A percentile compares a stretch with the other conserved stretches of the same genome.
Conservation (phyloP, 2,329 filamentous ascomycete genomes). For the Thyridium curvatum region DNA sequence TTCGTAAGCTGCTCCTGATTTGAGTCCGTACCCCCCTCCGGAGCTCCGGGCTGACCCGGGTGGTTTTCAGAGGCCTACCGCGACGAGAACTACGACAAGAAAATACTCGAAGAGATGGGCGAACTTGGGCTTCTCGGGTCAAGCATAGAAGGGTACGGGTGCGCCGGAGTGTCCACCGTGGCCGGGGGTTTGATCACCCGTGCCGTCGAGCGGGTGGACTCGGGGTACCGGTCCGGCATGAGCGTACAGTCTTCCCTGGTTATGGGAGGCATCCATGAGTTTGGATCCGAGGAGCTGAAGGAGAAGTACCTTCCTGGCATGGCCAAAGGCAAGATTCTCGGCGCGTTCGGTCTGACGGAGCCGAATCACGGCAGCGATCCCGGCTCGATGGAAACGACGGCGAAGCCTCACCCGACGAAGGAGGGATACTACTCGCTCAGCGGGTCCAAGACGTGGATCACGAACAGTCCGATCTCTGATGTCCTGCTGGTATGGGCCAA, state of each 20-base stretch:
- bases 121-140: slow-evolving; percentile 75
- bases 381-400: slow-evolving; percentile 76
- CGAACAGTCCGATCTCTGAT: slow-evolving; percentile 80
- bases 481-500: slow-evolving; percentile 87
- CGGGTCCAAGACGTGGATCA: slow-evolving; percentile 86
- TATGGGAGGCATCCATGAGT: slow-evolving; percentile 83
- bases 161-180: slow-evolving; percentile 75
- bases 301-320: slow-evolving; percentile 70
- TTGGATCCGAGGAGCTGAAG: slow-evolving; percentile 74
- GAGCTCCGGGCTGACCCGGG: background rate
- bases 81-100: slow-evolving; percentile 73
- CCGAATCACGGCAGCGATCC: slow-evolving; percentile 86
- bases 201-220: slow-evolving; percentile 81
- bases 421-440: slow-evolving; percentile 69
- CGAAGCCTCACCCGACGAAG: slow-evolving; percentile 70
- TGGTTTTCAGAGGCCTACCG: slow-evolving; percentile 41
- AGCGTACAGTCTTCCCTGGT: slow-evolving; percentile 80
- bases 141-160: slow-evolving; percentile 77
- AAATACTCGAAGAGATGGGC: slow-evolving; percentile 81
- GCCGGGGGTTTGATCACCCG: slow-evolving; percentile 78
- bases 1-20: slow-evolving; percentile 56
- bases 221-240: slow-evolving; percentile 81
- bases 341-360: slow-evolving; percentile 80
- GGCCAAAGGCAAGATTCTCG: slow-evolving; percentile 70
- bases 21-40: background rate